These are phyloP conservation scores for Vitis hybrid DNA, from an alignment of 177 flowering plant genomes.

Conservation along the genomic window DNA sequence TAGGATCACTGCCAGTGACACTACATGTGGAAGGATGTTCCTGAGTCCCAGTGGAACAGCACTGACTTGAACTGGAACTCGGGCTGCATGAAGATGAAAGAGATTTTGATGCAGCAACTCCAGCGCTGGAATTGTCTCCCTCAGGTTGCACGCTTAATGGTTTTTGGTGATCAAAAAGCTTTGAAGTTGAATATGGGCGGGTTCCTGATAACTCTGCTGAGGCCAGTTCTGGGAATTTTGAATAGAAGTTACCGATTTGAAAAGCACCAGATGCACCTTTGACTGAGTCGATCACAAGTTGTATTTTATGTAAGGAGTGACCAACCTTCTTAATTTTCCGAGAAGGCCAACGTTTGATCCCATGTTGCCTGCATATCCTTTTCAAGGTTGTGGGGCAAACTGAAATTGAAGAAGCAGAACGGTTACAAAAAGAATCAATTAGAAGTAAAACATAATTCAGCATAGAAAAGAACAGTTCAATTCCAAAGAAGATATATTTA, in stretches of 20 bases:
- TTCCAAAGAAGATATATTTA: no score
- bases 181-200: conserved; percentile 31
- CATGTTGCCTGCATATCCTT: conserved; percentile 88
- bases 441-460: not conserved
- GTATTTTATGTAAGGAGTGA: conserved; percentile 76
- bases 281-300: conserved; percentile 81
- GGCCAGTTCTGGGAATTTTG: conserved; percentile 66
- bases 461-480: not conserved
- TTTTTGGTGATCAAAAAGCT: conserved; percentile 22
- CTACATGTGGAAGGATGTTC: conserved; percentile 19
- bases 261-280: conserved; percentile 72
- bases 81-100: conserved; percentile 68
- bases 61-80: conserved; percentile 71
- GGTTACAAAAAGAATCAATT: not conserved
- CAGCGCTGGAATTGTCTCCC: conserved; percentile 23
- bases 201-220: conserved; percentile 48
- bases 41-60: conserved; percentile 51
- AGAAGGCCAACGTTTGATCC: conserved; percentile 97
- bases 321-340: conserved; percentile 92
- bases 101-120: conserved; percentile 39
- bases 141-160: conserved; percentile 29
- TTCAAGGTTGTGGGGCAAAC: conserved; percentile 95
- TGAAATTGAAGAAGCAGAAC: conserved; percentile 28
- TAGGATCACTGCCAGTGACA: conserved; percentile 24
- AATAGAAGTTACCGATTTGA: conserved; percentile 62